Percentiles rank a stretch among this genome's conserved stretches.
Conservation (phyloP, 129 eudicot genomes). For the Helichrysum umbraculigerum region DNA sequence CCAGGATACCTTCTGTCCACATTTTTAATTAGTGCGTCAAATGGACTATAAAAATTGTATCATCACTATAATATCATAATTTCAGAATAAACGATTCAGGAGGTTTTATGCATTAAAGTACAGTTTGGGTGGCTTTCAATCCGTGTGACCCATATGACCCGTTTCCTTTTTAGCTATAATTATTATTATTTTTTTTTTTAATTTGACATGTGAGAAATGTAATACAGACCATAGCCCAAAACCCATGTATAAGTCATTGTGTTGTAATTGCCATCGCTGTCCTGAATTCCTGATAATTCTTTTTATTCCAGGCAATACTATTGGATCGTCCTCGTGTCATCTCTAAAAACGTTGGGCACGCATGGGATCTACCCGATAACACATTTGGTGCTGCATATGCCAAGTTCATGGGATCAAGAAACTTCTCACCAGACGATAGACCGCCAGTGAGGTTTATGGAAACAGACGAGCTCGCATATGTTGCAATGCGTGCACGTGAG, state of each 20-base stretch:
- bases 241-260: not conserved
- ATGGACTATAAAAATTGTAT: not conserved
- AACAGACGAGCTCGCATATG: slow-evolving; percentile 85
- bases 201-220: not conserved
- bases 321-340: slow-evolving; percentile 82
- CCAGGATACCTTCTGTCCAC: no score
- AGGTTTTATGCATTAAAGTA: not conserved
- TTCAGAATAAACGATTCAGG: not conserved
- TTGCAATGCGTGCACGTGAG: slow-evolving; percentile 91
- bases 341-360: slow-evolving; percentile 70
- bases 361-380: slow-evolving; percentile 86
- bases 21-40: not conserved
- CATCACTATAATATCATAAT: not conserved
- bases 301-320: slow-evolving; percentile 49
- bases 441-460: slow-evolving; percentile 97
- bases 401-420: slow-evolving; percentile 91
- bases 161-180: not conserved
- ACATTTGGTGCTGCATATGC: slow-evolving; percentile 97
- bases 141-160: not conserved
- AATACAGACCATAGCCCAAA: not conserved
- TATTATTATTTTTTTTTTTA: not conserved
- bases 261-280: not conserved
- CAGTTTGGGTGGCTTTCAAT: not conserved
- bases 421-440: slow-evolving; percentile 91
- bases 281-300: not conserved